Conservation (phyloP, 495 filamentous ascomycete species). For the Cairneyella variabilis region DNA sequence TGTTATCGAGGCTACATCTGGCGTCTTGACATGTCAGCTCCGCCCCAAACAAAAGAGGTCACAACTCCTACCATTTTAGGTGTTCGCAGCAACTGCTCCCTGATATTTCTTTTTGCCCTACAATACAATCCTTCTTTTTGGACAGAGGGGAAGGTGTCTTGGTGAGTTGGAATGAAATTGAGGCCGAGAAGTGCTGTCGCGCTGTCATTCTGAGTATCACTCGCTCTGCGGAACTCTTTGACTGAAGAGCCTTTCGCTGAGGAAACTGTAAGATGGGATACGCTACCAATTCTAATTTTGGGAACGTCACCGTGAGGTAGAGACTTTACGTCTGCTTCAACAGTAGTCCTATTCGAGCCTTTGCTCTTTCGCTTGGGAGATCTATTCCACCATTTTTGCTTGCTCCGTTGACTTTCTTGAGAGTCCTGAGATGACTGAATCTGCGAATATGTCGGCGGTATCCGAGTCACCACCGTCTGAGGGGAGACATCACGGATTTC, state of each 20-base stretch:
- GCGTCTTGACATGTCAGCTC: constrained; percentile 9
- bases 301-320: not conserved
- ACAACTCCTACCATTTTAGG: constrained; percentile 7
- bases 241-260: too few species aligned
- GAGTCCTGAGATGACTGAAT: not conserved
- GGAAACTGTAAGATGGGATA: too few species aligned
- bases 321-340: not conserved
- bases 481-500: constrained; percentile 18
- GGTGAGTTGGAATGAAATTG: not conserved
- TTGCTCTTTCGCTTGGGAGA: constrained; percentile 1
- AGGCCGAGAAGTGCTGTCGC: not conserved
- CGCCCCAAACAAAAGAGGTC: not conserved
- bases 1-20: not conserved
- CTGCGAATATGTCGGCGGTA: too few species aligned
- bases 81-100: not conserved
- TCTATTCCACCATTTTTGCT: constrained; percentile 27
- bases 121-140: constrained; percentile 14
- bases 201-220: not conserved
- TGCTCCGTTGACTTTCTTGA: not conserved
- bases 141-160: not conserved
- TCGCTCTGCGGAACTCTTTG: not conserved
- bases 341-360: not conserved
- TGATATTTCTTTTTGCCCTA: constrained; percentile 16
- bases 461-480: too few species aligned
- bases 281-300: not conserved